A percentile compares a stretch with the other conserved stretches of the same genome.
Evolutionary conservation across 1,284 basidiomycete species (phyloP).

Genomic region (Apiotrichum brassicae): DNA sequence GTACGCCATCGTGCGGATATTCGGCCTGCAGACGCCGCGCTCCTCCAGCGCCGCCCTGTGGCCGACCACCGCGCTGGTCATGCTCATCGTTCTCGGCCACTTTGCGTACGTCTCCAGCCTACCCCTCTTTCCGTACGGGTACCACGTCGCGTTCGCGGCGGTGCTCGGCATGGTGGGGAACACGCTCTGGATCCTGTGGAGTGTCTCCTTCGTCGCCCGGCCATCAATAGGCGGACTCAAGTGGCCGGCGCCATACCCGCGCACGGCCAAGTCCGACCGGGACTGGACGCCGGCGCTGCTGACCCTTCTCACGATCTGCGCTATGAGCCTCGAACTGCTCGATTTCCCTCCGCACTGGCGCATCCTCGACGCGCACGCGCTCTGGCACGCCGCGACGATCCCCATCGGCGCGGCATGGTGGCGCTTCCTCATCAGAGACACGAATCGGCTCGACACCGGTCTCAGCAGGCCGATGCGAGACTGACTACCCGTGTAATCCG

Average conservation of each 20-base stretch:
- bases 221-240: constrained; percentile 1
- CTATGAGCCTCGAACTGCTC: constrained; percentile 77
- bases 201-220: constrained; percentile 49
- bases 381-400: constrained; percentile 88
- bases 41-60: constrained; percentile 19
- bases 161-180: constrained; percentile 64
- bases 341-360: constrained; percentile 80
- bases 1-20: constrained; percentile 66
- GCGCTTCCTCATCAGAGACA: constrained; percentile 51
- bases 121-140: constrained; percentile 79
- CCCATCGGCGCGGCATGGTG: constrained; percentile 81
- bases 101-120: constrained; percentile 54
- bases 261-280: constrained; percentile 19
- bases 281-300: constrained; percentile 51
- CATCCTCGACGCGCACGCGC: constrained; percentile 81
- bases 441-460: constrained; percentile 27
- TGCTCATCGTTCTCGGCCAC: constrained; percentile 35
- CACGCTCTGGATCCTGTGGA: constrained; percentile 73
- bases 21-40: constrained; percentile 53
- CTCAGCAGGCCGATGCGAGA: not conserved
- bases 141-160: constrained; percentile 87
- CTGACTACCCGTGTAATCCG: no score
- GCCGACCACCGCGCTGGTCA: constrained; percentile 19
- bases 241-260: constrained; percentile 29
- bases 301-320: constrained; percentile 64